A percentile compares a stretch with the other conserved stretches of the same genome.
Conservation (phyloP, 2,329 filamentous ascomycete species). For the Herpomyces periplanetae region DNA sequence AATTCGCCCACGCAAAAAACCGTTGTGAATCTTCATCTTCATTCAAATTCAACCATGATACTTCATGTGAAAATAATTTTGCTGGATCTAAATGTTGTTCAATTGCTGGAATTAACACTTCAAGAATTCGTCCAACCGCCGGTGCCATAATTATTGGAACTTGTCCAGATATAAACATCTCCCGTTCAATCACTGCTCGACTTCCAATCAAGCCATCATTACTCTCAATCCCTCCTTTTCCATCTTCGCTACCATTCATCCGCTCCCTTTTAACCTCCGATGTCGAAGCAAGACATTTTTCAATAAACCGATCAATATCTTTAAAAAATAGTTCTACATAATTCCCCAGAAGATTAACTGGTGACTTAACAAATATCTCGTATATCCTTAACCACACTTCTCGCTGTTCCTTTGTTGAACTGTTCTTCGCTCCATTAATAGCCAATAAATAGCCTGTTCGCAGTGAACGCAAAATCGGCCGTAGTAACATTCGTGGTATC, state of each 20-base stretch:
- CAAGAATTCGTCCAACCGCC: conserved; percentile 12
- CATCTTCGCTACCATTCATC: too few relatives aligned
- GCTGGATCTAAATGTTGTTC: conserved; percentile 19
- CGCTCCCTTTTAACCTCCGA: conserved; percentile 9
- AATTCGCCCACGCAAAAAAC: too few relatives aligned
- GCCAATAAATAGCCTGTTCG: too few relatives aligned
- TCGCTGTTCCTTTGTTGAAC: too few relatives aligned
- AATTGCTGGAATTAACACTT: conserved; percentile 14
- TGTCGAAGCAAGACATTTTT: conserved; percentile 15
- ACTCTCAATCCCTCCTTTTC: too few relatives aligned
- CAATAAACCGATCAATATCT: conserved; percentile 24
- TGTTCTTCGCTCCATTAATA: too few relatives aligned
- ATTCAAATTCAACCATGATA: conserved; percentile 22
- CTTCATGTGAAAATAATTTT: conserved; percentile 30
- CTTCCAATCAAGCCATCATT: too few relatives aligned
- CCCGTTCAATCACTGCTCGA: conserved; percentile 13
- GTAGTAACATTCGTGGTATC: too few relatives aligned
- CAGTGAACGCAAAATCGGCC: too few relatives aligned
- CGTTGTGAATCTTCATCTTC: too few relatives aligned
- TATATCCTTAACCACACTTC: conserved; percentile 26
- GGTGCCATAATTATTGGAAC: conserved; percentile 13
- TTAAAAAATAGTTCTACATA: conserved; percentile 12
- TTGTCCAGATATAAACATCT: conserved; percentile 13
- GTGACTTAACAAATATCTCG: conserved; percentile 10
- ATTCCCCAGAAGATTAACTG: conserved; percentile 11